These are phyloP conservation scores for Schizosaccharomyces japonicus DNA, from an alignment of 805 yeast species.

Conservation along the genomic window DNA sequence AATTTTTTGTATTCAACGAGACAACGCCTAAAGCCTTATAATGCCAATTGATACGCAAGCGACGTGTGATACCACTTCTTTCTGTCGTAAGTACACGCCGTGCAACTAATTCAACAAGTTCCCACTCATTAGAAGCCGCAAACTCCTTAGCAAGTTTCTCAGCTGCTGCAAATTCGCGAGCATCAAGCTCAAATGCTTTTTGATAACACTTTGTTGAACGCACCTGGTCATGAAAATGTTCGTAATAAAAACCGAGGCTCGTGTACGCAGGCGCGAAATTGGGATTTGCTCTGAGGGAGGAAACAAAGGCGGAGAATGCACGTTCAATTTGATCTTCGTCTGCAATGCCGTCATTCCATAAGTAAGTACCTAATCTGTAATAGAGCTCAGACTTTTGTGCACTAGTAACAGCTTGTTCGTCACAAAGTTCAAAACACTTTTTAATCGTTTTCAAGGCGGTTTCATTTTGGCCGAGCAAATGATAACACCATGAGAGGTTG, in stretches of 20 bases:
- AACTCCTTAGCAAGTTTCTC: constrained; percentile 46
- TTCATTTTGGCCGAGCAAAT: constrained; percentile 27
- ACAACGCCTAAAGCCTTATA: constrained; percentile 66
- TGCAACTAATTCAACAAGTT: constrained; percentile 51
- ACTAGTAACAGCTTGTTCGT: constrained; percentile 8
- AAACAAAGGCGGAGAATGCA: constrained; percentile 32
- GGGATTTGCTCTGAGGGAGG: constrained; percentile 38
- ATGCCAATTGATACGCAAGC: constrained; percentile 37
- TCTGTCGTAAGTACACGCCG: constrained; percentile 41
- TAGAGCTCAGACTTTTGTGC: not conserved
- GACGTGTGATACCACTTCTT: constrained; percentile 11
- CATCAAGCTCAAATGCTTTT: constrained; percentile 71
- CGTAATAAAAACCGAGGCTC: constrained; percentile 52
- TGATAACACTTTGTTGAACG: constrained; percentile 71
- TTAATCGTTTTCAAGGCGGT: constrained; percentile 31
- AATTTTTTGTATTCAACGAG: constrained; percentile 44
- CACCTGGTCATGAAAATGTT: constrained; percentile 28
- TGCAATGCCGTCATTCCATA: not conserved
- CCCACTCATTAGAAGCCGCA: constrained; percentile 55
- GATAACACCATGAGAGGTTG: constrained; percentile 60
- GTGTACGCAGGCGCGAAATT: constrained; percentile 62
- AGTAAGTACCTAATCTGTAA: not conserved
- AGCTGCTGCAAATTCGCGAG: constrained; percentile 54
- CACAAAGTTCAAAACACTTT: constrained; percentile 20
- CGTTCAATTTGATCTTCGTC: constrained; percentile 15